Conservation (phyloP, 257 asterid species). For the Solanum sejunctum region DNA sequence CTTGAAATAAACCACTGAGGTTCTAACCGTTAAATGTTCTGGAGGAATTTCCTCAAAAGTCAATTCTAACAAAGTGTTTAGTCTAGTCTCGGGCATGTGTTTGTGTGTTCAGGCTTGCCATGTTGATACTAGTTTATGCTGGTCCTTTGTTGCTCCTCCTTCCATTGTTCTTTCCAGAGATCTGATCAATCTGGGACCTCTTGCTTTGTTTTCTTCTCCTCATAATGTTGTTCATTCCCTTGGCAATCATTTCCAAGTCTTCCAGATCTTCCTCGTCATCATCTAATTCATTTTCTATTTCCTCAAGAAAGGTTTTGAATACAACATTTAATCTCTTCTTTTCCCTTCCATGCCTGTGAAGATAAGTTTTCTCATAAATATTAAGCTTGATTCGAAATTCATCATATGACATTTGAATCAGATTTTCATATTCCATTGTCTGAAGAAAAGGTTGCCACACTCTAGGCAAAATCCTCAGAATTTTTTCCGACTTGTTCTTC, state of each 20-base stretch:
- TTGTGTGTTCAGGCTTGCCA: not conserved
- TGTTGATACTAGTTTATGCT: not conserved
- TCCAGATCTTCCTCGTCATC: not conserved
- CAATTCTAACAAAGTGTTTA: not conserved
- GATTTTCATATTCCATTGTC: not conserved
- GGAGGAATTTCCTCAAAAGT: not conserved
- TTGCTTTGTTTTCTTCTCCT: not conserved
- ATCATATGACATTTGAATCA: not conserved
- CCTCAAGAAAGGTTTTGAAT: not conserved
- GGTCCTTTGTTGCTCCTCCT: not conserved
- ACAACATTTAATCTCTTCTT: not conserved
- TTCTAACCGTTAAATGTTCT: not conserved
- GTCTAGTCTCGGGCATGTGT: not conserved
- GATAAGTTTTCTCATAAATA: not conserved
- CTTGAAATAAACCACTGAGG: slow-evolving; percentile 7
- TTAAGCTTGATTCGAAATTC: not conserved
- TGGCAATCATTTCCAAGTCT: not conserved
- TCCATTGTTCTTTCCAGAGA: not conserved
- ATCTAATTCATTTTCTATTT: not conserved
- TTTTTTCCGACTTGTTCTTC: not conserved
- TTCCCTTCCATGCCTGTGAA: not conserved
- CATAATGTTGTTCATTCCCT: not conserved
- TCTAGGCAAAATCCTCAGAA: not conserved
- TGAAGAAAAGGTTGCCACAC: not conserved
- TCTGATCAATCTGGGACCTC: not conserved